These are phyloP conservation scores for Ramaria sp. DNA, from an alignment of 768 basidiomycete species.

Conservation along the genomic window DNA sequence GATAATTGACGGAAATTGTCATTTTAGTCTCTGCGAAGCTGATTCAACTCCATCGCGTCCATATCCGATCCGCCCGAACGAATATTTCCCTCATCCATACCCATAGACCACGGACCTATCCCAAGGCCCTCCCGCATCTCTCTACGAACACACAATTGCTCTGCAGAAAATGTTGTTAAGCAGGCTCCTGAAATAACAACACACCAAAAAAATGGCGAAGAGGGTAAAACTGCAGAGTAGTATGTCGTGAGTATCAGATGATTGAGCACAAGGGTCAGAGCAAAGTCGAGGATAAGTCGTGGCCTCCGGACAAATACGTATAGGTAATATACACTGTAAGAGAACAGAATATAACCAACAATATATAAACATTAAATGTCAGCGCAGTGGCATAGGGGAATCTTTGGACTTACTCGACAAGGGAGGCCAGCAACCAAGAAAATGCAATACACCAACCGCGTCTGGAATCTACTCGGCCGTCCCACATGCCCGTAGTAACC, in stretches of 20 bases:
- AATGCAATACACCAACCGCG: conserved; percentile 87
- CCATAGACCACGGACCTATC: conserved; percentile 34
- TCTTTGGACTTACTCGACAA: conserved; percentile 62
- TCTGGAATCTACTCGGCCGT: conserved; percentile 61
- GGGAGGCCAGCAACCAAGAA: conserved; percentile 77
- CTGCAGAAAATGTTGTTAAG: conserved; percentile 71
- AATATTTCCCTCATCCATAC: conserved; percentile 11
- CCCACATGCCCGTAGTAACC: conserved; percentile 35
- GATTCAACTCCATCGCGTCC: conserved; percentile 48
- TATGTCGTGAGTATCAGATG: conserved; percentile 93
- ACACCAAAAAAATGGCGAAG: conserved; percentile 88
- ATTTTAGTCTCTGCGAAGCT: conserved; percentile 40
- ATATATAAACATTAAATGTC: neutral
- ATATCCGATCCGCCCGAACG: conserved; percentile 7
- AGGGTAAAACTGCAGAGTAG: conserved; percentile 73
- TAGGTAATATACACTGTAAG: conserved; percentile 61
- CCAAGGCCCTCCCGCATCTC: conserved; percentile 83
- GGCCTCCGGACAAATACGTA: conserved; percentile 85
- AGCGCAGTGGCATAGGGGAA: neutral
- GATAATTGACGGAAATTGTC: neutral
- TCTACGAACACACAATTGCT: conserved; percentile 83
- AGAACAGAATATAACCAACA: neutral
- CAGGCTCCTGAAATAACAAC: conserved; percentile 61
- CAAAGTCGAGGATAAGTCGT: conserved; percentile 90
- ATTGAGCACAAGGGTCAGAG: conserved; percentile 81